Evolutionary conservation across 495 filamentous ascomycete species (phyloP), one percentile per base, ranked within the genome.

Genomic region (Xylaria telfairii): DNA sequence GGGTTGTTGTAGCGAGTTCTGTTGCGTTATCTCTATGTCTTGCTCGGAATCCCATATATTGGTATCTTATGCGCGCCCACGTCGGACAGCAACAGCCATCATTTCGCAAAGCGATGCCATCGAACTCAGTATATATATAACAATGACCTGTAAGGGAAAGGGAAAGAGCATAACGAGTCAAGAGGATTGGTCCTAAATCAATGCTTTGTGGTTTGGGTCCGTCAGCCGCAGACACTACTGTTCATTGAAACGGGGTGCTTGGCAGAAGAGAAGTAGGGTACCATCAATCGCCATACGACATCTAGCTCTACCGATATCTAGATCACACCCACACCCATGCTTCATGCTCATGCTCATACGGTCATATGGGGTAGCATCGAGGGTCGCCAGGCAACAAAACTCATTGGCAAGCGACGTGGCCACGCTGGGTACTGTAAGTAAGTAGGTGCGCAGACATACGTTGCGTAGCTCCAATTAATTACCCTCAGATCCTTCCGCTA

Each of bases 311-410:
- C 30, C 28, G 47, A 41, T 66, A 37, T 54, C 47, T 66, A 39
- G 56, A 62, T 69, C 67, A 41, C 54, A 53, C 47, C 67, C 66
- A n/a, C n/a, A n/a, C n/a, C n/a, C n/a, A n/a, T n/a, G n/a, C n/a
- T n/a, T n/a, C n/a, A n/a, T n/a, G n/a, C n/a, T n/a, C n/a, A 60
- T 60, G 54, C 26, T 24, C 30, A 4, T 28, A 41, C 42, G n/a
- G 21, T 59, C 54, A 59, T 59, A 59, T 59, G 56, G 56, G 59
- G 59, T 62, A 49, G 19, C 39, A 51, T 69, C 41, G 54, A 56
- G 37, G 21, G 34, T 42, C 46, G n/a, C 56, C 56, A 61, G 42
- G 42, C 57, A 69, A 41, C 10, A 10, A 62, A 28, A 34, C 32
- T 49, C 42, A 62, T 51, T 62, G 28, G 30, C 67, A 49, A 67